Evolutionary conservation across 2,329 filamentous ascomycete species (phyloP), one percentile per base, ranked within the genome.

Genomic region (Paradendryphiella salina): DNA sequence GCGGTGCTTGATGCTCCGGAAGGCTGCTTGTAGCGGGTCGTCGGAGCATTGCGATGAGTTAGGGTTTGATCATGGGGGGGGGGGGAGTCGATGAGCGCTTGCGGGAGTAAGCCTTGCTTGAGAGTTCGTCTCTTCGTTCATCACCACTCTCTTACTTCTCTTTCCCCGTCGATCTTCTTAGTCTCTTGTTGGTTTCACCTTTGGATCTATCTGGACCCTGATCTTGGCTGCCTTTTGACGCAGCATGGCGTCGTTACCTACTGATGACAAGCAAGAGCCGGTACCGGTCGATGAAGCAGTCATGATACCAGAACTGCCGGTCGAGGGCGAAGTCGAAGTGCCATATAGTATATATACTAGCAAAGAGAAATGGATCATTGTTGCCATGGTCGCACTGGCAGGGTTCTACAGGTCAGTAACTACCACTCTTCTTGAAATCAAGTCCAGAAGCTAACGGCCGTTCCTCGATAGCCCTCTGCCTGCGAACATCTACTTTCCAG

Each of bases 401-500:
- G 64, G 64, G 0, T 67, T 68, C 41, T 68, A 65, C 51, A 68
- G 65, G 65, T 64, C 53, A 8, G 52, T 42, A 21, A 18, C 2
- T 37, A 28, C 28, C 4, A 11, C 14, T 10, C 10, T 9, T 20
- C 9, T 14, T 15, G 10, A n/a, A 5, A 8, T 23, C 23, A 20
- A 42, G 18, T 15, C 32, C 7, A 13, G 8, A 40, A 42, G 32
- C 7, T 34, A 15, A 32, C 39, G 14, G 11, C 33, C 17, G 37
- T n/a, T 21, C 20, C n/a, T 1, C 23, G 10, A 26, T 26, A 68
- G 64, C 28, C 65, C 75, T 4, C 73, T 79, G 9, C 73, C 76
- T 17, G 76, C 64, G 18, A 69, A 66, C 39, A 76, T 76, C 21
- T 76, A 75, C 60, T 71, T 71, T 42, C 73, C 72, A 10, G 69